These are phyloP conservation scores for Austroboletus eburneus DNA, from an alignment of 768 basidiomycete species.

Conservation along the genomic window DNA sequence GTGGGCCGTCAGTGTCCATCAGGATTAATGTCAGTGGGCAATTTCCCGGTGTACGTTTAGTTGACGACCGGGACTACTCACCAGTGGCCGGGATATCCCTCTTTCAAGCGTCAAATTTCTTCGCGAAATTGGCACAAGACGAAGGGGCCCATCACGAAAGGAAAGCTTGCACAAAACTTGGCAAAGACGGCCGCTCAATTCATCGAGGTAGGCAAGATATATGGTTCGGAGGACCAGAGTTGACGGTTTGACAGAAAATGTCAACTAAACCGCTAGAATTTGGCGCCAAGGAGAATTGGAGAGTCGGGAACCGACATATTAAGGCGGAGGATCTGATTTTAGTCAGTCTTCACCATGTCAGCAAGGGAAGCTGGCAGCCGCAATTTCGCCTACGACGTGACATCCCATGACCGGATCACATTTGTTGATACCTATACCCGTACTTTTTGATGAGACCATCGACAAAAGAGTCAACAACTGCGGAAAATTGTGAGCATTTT, in stretches of 20 bases:
- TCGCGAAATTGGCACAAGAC: constrained; percentile 72
- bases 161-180: constrained; percentile 65
- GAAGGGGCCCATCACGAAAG: constrained; percentile 66
- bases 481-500: too few relatives aligned
- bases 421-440: too few relatives aligned
- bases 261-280: constrained; percentile 48
- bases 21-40: constrained; percentile 52
- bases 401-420: too few relatives aligned
- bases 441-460: too few relatives aligned
- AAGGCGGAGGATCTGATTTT: constrained; percentile 61
- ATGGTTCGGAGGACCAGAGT: background rate
- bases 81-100: constrained; percentile 75
- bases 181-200: constrained; percentile 66
- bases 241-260: constrained; percentile 37
- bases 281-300: constrained; percentile 51
- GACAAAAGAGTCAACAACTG: too few relatives aligned
- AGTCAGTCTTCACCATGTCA: constrained; percentile 74
- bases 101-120: constrained; percentile 69
- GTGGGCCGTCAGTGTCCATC: constrained; percentile 71
- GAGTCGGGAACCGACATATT: constrained; percentile 51
- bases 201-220: constrained; percentile 44
- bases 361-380: constrained; percentile 75
- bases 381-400: constrained; percentile 47
- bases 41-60: background rate
- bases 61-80: background rate